Conservation (phyloP, 345 rosid species). For the Kandelia obovata region DNA sequence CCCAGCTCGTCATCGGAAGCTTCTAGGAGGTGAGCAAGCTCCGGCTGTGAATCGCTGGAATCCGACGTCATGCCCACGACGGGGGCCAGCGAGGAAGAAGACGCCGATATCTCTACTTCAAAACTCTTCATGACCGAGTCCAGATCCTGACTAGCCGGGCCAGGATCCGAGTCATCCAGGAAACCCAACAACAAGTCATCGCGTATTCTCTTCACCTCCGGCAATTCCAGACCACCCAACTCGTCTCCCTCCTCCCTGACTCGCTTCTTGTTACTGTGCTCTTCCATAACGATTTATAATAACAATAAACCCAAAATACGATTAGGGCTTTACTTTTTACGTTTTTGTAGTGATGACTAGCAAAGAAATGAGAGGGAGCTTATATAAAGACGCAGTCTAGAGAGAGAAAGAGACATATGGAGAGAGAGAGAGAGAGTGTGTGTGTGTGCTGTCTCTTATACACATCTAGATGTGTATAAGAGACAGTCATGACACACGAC, state of each 20-base stretch:
- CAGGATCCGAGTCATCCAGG: conserved; percentile 20
- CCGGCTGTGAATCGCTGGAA: conserved; percentile 36
- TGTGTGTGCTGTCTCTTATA: too few species aligned
- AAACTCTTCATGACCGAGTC: conserved; percentile 31
- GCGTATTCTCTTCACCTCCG: conserved; percentile 44
- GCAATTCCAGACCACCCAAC: conserved; percentile 24
- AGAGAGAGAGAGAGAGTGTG: conserved; percentile 16
- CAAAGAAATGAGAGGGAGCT: conserved; percentile 22
- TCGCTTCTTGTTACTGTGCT: conserved; percentile 35
- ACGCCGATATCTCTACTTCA: conserved; percentile 18
- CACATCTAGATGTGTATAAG: too few species aligned
- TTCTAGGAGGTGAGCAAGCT: conserved; percentile 23
- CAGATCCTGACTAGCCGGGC: conserved; percentile 16
- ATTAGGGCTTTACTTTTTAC: conserved; percentile 7
- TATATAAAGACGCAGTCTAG: conserved; percentile 44
- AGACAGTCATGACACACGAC: too few species aligned
- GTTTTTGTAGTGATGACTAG: conserved; percentile 24
- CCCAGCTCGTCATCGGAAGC: conserved; percentile 34
- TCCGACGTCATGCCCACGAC: conserved; percentile 30
- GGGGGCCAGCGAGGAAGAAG: background rate
- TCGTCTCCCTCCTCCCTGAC: conserved; percentile 40
- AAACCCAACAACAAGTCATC: conserved; percentile 38
- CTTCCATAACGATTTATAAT: conserved; percentile 29
- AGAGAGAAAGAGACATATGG: conserved; percentile 25
- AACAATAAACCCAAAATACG: too few species aligned